A percentile compares a stretch with the other conserved stretches of the same genome.
Evolutionary conservation across 192 early-diverging fungal species (phyloP).

Genomic region (Podila horticola): DNA sequence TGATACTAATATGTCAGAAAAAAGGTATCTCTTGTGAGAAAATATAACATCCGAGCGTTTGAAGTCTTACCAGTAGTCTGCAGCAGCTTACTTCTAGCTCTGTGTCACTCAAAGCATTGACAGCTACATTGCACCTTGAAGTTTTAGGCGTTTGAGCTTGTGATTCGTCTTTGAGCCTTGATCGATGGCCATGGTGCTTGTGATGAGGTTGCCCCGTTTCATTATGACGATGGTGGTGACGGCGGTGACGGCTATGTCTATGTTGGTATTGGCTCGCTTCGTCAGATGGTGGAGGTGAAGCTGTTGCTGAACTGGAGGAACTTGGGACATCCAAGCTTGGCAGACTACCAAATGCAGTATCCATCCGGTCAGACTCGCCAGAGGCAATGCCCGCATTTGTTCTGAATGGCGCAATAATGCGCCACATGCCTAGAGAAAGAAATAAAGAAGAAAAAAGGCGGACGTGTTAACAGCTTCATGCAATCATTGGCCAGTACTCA

Average conservation of each 20-base stretch:
- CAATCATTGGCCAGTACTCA: neutral
- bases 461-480: neutral
- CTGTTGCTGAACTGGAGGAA: neutral
- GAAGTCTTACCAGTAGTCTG: neutral
- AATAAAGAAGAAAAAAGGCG: neutral
- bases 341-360: neutral
- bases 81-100: conserved; percentile 57
- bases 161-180: neutral
- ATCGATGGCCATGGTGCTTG: conserved; percentile 6
- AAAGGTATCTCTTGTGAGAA: neutral
- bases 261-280: neutral
- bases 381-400: neutral
- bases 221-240: conserved; percentile 1
- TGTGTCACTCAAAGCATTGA: conserved; percentile 64
- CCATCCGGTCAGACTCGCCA: neutral
- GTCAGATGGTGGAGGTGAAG: neutral
- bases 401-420: no score
- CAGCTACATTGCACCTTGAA: conserved; percentile 11
- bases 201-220: conserved; percentile 6
- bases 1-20: conserved; percentile 22
- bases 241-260: neutral
- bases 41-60: neutral
- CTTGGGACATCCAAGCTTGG: neutral
- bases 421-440: no score
- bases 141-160: conserved; percentile 1